Conservation (phyloP, 2,329 filamentous ascomycete species). For the Aspergillus quadricinctus region DNA sequence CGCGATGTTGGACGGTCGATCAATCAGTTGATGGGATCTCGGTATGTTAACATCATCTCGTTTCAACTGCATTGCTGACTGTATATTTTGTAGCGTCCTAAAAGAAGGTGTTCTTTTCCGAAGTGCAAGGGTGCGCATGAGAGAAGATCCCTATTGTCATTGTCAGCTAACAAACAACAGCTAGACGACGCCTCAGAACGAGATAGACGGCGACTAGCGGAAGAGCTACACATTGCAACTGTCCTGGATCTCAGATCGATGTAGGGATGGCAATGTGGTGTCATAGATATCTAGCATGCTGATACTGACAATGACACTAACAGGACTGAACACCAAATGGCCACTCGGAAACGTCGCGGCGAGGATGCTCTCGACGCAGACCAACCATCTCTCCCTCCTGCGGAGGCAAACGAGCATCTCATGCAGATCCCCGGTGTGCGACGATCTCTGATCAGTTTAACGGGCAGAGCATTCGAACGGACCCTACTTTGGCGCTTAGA, state of each 20-base stretch:
- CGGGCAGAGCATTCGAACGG: conserved; percentile 65
- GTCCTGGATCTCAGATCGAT: conserved; percentile 77
- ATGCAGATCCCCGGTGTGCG: conserved; percentile 59
- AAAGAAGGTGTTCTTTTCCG: conserved; percentile 64
- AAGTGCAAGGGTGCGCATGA: conserved; percentile 58
- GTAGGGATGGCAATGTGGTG: conserved; percentile 39
- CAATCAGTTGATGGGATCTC: conserved; percentile 55
- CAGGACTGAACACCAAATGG: conserved; percentile 69
- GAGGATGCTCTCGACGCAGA: conserved; percentile 19
- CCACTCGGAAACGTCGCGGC: conserved; percentile 57
- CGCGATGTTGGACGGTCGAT: conserved; percentile 68
- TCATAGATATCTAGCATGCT: background rate
- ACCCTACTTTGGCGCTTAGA: conserved; percentile 64
- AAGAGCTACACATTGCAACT: conserved; percentile 62
- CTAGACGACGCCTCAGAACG: conserved; percentile 65
- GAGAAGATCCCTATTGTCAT: background rate
- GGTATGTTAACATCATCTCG: conserved; percentile 39
- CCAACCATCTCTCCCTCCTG: conserved; percentile 40
- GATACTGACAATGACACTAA: conserved; percentile 1
- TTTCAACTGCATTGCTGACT: conserved; percentile 1
- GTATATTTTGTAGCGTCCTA: conserved; percentile 36
- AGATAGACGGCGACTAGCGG: conserved; percentile 58
- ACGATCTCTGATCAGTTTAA: conserved; percentile 68
- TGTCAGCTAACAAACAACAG: conserved; percentile 10
- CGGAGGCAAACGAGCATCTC: conserved; percentile 48